phyloP scores from a whole-genome alignment of 768 basidiomycete species.

The Pleurotus tuber-regium region DNA sequence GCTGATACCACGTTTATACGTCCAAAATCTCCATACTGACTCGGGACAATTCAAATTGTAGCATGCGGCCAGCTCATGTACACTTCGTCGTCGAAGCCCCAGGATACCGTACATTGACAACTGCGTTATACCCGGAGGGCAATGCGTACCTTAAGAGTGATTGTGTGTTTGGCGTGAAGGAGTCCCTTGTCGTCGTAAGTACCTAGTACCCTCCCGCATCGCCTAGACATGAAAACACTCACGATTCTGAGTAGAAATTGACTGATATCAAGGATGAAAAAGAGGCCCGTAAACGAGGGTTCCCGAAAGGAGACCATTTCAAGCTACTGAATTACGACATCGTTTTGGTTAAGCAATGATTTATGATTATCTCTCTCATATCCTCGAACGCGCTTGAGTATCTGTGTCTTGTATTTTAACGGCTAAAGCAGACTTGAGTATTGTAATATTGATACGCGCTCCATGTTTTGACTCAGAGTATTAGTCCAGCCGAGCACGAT shows the following conservation, averaged over 20 bases:
- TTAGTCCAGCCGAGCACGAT: too few species aligned
- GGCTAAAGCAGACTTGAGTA: too few species aligned
- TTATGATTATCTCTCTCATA: too few species aligned
- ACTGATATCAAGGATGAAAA: constrained; percentile 7
- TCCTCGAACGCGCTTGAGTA: too few species aligned
- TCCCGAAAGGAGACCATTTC: constrained; percentile 12
- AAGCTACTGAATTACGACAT: constrained; percentile 13
- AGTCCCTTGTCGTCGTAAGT: constrained; percentile 72
- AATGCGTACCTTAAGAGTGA: constrained; percentile 69
- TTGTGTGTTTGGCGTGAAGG: constrained; percentile 80
- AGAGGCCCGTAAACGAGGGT: constrained; percentile 11
- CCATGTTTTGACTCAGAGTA: too few species aligned
- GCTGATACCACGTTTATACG: background rate
- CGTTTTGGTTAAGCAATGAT: constrained; percentile 5
- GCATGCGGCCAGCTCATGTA: constrained; percentile 73
- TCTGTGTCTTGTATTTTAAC: too few species aligned
- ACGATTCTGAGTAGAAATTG: constrained; percentile 3
- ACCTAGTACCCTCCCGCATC: too few species aligned
- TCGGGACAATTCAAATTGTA: background rate
- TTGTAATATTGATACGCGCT: too few species aligned
- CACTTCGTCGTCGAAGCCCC: constrained; percentile 72
- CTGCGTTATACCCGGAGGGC: constrained; percentile 72
- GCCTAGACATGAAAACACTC: too few species aligned
- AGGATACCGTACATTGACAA: constrained; percentile 70
- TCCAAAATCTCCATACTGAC: background rate